Base-by-base conservation (phyloP, 495 filamentous ascomycete genomes). In the Coniosporium apollinis region DNA sequence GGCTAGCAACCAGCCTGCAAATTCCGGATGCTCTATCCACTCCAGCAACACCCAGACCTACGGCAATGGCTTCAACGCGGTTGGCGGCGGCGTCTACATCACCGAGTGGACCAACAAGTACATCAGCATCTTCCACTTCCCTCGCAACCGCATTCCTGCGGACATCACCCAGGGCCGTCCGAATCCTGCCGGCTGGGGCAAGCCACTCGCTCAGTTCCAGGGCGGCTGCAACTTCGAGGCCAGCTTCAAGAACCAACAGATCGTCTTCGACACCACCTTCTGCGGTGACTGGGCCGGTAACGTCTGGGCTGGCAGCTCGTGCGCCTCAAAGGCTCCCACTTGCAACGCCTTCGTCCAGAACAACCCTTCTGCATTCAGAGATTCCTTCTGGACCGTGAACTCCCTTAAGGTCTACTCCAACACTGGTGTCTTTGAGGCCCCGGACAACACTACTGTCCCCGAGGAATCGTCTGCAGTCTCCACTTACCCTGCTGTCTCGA, bases 281-380 rank as follows among this genome's bases (percentile, higher is more conserved):
- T 92, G 85, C 56, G 85, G 84, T 25, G 72, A 82, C 41, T 92
- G 82, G 82, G 83, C 82, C 10, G 85, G 82, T 25, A 56, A 62
- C 26, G 69, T 72, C 13, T 76, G 66, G 61, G 34, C 36, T 3
- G 36, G 17, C 22, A 39, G 33, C 24, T 24, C 33, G 10, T 47
- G 44, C 26, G 35, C 47, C 9, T 22, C 44, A 6, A 31, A 31
- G 19, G 40, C 36, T 5, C 15, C 13, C 22, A 47, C 37, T 6
- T 51, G 48, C 45, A 31, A 44, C 7, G 34, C 21, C 35, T 51
- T 41, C 33, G 17, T 45, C 21, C 14, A 30, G 29, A 33, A 43
- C 29, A 34, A 34, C 3, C 17, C 11, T 32, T 9, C 30, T 13
- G 11, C 11, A 8, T 32, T 32, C 30, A 32, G 9, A 9, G 18